These are phyloP conservation scores for Penicillium sp. DNA, from an alignment of 2,329 filamentous ascomycete species.

Conservation along the genomic window DNA sequence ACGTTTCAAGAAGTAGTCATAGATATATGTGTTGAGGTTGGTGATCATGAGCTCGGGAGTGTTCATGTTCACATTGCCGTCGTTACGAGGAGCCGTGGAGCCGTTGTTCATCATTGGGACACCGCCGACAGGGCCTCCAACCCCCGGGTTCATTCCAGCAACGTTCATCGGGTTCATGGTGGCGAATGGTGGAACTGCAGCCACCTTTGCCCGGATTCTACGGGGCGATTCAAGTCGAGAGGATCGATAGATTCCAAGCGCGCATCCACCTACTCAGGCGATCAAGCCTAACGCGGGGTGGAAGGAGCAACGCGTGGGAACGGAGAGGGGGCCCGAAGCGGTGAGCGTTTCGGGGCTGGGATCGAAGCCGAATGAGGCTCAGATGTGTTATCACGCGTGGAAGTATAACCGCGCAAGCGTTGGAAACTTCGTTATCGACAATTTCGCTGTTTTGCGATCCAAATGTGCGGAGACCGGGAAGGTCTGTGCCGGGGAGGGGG, in stretches of 20 bases:
- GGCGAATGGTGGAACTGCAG: constrained; percentile 32
- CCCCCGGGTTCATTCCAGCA: constrained; percentile 55
- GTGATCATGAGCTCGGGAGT: constrained; percentile 38
- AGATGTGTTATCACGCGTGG: constrained; percentile 3
- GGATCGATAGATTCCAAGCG: constrained; percentile 19
- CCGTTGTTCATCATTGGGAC: constrained; percentile 56
- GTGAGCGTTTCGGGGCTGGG: constrained; percentile 13
- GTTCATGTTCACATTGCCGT: constrained; percentile 42
- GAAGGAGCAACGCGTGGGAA: constrained; percentile 17
- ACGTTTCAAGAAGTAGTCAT: constrained; percentile 77
- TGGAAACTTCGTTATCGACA: constrained; percentile 3
- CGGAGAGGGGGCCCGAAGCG: constrained; percentile 14
- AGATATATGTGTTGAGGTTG: constrained; percentile 64
- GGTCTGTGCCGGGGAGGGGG: constrained; percentile 10
- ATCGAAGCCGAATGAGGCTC: neutral
- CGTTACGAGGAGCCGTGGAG: constrained; percentile 44
- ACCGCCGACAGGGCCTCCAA: constrained; percentile 57
- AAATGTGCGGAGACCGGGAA: constrained; percentile 8
- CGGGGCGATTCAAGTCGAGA: constrained; percentile 27
- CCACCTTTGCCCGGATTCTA: constrained; percentile 35
- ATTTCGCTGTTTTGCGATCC: constrained; percentile 9
- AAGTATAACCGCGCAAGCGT: constrained; percentile 3
- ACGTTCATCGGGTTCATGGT: constrained; percentile 59
- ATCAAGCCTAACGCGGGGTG: constrained; percentile 29
- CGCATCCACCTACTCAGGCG: constrained; percentile 34